Conservation (phyloP, 192 early-diverging fungal genomes). For the Backusella morwellensis region DNA sequence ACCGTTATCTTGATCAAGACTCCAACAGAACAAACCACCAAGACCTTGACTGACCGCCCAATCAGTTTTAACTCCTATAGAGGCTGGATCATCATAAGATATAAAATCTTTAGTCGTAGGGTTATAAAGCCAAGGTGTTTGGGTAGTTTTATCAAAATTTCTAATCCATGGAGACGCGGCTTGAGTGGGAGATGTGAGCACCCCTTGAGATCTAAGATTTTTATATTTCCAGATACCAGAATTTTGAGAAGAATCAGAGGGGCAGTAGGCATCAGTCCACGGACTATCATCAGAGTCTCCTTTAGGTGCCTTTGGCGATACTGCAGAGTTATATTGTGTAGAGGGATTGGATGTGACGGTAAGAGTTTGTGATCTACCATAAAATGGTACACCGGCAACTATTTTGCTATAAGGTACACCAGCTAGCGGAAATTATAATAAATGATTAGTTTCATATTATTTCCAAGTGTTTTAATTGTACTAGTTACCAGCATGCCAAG, state of each 20-base stretch:
- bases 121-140: slow-evolving; percentile 76
- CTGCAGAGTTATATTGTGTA: neutral
- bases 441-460: neutral
- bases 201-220: slow-evolving; percentile 28
- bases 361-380: slow-evolving; percentile 44
- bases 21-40: slow-evolving; percentile 67
- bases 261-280: slow-evolving; percentile 50
- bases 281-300: slow-evolving; percentile 55
- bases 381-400: slow-evolving; percentile 59
- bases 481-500: slow-evolving; percentile 43
- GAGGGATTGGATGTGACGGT: neutral
- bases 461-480: neutral
- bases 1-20: slow-evolving; percentile 64
- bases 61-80: slow-evolving; percentile 54
- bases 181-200: slow-evolving; percentile 41
- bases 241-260: slow-evolving; percentile 40
- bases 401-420: slow-evolving; percentile 60
- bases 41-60: slow-evolving; percentile 54
- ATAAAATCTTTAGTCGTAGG: slow-evolving; percentile 54
- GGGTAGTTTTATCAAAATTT: slow-evolving; percentile 56
- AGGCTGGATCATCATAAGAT: slow-evolving; percentile 66
- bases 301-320: slow-evolving; percentile 23
- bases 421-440: slow-evolving; percentile 14
- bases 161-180: slow-evolving; percentile 61
- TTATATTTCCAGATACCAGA: slow-evolving; percentile 40